Evolutionary conservation across 495 filamentous ascomycete species (phyloP), one percentile per base, ranked within the genome.

Genomic region (Lasiosphaeria hispida): DNA sequence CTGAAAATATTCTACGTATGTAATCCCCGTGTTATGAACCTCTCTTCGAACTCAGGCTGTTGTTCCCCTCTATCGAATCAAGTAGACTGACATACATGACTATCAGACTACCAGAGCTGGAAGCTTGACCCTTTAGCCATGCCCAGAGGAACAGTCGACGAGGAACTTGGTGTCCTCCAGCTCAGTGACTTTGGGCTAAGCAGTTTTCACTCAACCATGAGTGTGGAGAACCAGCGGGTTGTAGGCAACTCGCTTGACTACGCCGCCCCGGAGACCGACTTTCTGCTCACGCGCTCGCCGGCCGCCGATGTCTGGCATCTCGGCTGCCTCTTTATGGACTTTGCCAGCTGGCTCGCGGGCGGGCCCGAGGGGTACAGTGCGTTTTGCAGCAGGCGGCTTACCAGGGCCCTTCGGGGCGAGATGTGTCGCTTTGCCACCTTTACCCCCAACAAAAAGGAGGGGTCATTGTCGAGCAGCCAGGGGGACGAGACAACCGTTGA

Each of bases 281-380:
- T 52, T 15, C 15, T 52, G 48, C 39, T 40, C 15, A 52, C 34
- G 10, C 36, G 39, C 14, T 52, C 48, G 35, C 48, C 48, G n/a
- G 48, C 48, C 17, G 48, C 48, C 11, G 48, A 52, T 1, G 48
- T 52, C 5, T 52, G 48, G 48, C 48, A 52, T 15, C 48, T 52
- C 10, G 48, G 48, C 7, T 52, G 48, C 18, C 35, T 52, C 7
- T 52, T 52, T 30, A 52, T 52, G 34, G 48, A 52, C 10, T 52
- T 52, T n/a, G 48, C 35, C 3, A 52, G 34, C 10, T 52, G 48
- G 48, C 35, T 52, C 34, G 13, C 38, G 1, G 48, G 38, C 8
- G 48, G 48, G 8, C 48, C 48, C 14, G 35, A 39, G 10, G 48
- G 48, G n/a, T 52, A 52, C n/a, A 33, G 38, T 8, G 39, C 7